These are phyloP conservation scores for Brassica hybrid DNA, from an alignment of 441 rosid genomes.

Conservation along the genomic window DNA sequence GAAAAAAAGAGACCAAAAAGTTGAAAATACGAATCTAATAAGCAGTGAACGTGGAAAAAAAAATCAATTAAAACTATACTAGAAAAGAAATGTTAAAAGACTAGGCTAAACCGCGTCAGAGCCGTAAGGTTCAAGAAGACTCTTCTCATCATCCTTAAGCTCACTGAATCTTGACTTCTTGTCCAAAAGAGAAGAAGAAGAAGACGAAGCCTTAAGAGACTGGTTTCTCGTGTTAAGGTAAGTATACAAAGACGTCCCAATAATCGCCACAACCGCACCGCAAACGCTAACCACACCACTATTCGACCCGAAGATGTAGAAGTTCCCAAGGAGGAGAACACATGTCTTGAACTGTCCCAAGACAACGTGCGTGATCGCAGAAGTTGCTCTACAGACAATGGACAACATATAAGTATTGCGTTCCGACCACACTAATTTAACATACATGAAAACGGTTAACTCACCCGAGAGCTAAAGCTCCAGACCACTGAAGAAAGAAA, in stretches of 20 bases:
- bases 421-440: not conserved
- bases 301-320: conserved; percentile 64
- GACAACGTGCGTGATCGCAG: conserved; percentile 78
- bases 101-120: conserved; percentile 44
- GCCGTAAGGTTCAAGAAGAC: conserved; percentile 41
- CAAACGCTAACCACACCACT: conserved; percentile 64
- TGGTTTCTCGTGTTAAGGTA: conserved; percentile 60
- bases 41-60: conserved; percentile 11
- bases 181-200: conserved; percentile 40
- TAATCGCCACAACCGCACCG: conserved; percentile 75
- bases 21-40: conserved; percentile 1
- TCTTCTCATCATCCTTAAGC: conserved; percentile 48
- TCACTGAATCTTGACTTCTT: conserved; percentile 61
- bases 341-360: conserved; percentile 86
- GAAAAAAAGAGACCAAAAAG: not conserved
- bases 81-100: conserved; percentile 9
- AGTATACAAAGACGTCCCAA: conserved; percentile 71
- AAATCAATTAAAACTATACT: conserved; percentile 33
- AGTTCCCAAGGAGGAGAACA: conserved; percentile 71
- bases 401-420: not conserved
- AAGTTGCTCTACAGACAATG: conserved; percentile 60
- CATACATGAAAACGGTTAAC: conserved; percentile 12
- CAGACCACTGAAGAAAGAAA: conserved; percentile 96
- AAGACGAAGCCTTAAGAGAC: conserved; percentile 42
- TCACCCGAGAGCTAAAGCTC: conserved; percentile 93